Percentiles rank a stretch among this genome's conserved stretches.
Evolutionary conservation across 805 yeast genomes (phyloP).

Genomic region (Suhomyces prunicola): DNA sequence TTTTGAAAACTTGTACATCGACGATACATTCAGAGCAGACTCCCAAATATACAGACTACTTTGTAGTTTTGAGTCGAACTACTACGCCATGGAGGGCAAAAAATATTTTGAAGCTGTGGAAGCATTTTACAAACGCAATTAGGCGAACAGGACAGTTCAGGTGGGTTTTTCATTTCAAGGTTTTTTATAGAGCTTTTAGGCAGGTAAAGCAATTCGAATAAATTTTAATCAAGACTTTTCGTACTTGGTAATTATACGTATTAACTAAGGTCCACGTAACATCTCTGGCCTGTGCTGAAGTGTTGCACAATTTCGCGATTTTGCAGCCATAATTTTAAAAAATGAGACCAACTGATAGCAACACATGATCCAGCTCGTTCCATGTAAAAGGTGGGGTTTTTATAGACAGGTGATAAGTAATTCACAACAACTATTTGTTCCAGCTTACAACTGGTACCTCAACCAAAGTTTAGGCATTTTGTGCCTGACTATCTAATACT

Average conservation of each 20-base stretch:
- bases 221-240: not conserved
- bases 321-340: not conserved
- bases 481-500: not conserved
- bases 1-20: constrained; percentile 15
- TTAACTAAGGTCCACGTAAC: no score
- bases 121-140: constrained; percentile 16
- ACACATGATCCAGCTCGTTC: not conserved
- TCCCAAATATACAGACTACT: constrained; percentile 5
- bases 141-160: not conserved
- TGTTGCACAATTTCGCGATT: not conserved
- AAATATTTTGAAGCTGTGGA: constrained; percentile 24
- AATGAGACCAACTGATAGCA: not conserved
- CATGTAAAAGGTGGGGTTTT: not conserved
- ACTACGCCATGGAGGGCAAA: constrained; percentile 21
- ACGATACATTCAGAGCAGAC: constrained; percentile 16
- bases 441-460: not conserved
- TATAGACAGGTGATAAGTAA: not conserved
- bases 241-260: no score
- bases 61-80: constrained; percentile 13
- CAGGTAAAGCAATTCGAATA: not conserved
- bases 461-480: not conserved
- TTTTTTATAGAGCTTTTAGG: not conserved
- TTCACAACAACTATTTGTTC: not conserved
- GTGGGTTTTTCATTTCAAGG: not conserved
- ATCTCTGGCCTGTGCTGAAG: not conserved